Evolutionary conservation across 2,329 filamentous ascomycete species (phyloP).

Genomic region (Neonectria punicea): DNA sequence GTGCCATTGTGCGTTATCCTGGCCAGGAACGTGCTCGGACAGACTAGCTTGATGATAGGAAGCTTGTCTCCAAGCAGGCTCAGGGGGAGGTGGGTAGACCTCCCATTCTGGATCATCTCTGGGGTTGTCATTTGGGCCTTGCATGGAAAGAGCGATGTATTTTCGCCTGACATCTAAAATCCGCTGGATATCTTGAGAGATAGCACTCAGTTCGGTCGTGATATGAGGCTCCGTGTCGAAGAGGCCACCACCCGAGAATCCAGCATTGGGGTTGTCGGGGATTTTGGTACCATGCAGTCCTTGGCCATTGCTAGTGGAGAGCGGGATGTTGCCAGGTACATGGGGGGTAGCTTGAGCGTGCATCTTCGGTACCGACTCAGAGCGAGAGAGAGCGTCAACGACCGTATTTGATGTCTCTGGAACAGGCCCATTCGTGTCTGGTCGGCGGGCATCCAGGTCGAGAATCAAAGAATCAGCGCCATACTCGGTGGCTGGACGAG

Average conservation of each 20-base stretch:
- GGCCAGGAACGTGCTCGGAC: constrained; percentile 32
- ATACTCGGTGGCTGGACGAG: constrained; percentile 50
- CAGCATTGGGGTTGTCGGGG: constrained; percentile 34
- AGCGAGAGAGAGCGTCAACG: constrained; percentile 24
- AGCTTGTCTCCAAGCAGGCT: constrained; percentile 79
- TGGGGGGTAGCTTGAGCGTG: constrained; percentile 24
- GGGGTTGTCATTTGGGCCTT: constrained; percentile 85
- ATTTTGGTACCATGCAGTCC: constrained; percentile 24
- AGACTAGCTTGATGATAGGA: constrained; percentile 27
- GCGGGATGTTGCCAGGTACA: constrained; percentile 12
- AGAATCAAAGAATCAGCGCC: constrained; percentile 50
- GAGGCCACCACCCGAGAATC: constrained; percentile 58
- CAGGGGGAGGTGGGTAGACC: constrained; percentile 91
- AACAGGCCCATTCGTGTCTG: constrained; percentile 34
- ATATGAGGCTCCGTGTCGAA: constrained; percentile 81
- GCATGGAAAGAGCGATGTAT: constrained; percentile 87
- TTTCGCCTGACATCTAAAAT: constrained; percentile 89
- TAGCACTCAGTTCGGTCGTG: constrained; percentile 82
- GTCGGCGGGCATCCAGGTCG: constrained; percentile 42
- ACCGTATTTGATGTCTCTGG: constrained; percentile 52
- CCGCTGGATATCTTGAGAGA: constrained; percentile 90
- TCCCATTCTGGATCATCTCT: constrained; percentile 85
- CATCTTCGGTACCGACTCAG: constrained; percentile 27
- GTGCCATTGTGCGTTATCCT: constrained; percentile 31
- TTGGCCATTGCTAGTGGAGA: constrained; percentile 18